Base-by-base conservation (phyloP, 1,139 yeast genomes). In the Hyphopichia khmerensis region DNA sequence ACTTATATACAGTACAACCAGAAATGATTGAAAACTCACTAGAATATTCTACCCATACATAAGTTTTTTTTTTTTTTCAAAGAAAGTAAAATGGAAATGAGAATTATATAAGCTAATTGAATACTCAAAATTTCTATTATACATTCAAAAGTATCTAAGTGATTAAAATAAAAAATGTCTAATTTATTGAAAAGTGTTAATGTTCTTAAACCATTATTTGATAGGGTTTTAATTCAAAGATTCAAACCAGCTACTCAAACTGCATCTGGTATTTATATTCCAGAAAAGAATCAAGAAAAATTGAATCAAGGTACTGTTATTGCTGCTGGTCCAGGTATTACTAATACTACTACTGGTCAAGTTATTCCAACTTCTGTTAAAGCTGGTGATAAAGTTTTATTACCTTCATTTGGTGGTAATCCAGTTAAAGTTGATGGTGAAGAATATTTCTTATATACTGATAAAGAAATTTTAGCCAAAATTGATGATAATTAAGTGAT, bases 271-370 rank as follows among this genome's bases (percentile, higher is more conserved):
- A 82, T 93, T 62, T 89, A 83, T 75, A 87, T 93, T 53, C 99
- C 99, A 50, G 99, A 93, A 73, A 89, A 89, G 77, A 90, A 91
- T 76, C 95, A 86, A 58, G 95, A 89, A 69, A 93, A 93, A 74
- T 80, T 89, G 64, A 87, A 87, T 76, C 80, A 83, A 62, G 95
- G 85, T 43, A 82, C 82, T 42, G 95, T 87, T 44, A 65, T 87
- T 55, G 87, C 95, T 48, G 84, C 87, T 51, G 95, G 95, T 49
- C 93, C 96, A 42, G 96, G 96, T 55, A 71, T 80, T 46, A 81
- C 83, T 54, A 72, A 78, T 55, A 78, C 80, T 51, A 58, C 66
- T 45, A 67, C 73, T 39, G 97, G 97, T 48, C 73, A 82, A 59
- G 66, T 82, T 47, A 77, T 89, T 46, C 77, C 84, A 44, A 82